Evolutionary conservation across 2,329 filamentous ascomycete species (phyloP), one percentile per base, ranked within the genome.

Genomic region (Cladosporium sp.): DNA sequence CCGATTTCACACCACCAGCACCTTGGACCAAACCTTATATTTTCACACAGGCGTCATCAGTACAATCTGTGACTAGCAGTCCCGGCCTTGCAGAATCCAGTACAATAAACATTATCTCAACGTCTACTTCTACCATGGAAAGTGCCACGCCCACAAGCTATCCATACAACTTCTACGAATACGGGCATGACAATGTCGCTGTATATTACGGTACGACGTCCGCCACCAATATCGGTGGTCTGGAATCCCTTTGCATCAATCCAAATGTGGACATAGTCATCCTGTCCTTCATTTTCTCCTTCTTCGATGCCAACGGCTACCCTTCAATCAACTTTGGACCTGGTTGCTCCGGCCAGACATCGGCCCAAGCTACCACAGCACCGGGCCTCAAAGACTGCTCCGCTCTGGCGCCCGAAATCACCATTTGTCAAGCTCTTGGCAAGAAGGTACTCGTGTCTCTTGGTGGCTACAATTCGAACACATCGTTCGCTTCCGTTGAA

Each of bases 181-280:
- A 67, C 47, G 69, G 73, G 7, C 76, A 74, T 48, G 73, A 70
- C 39, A 82, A 83, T 62, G 71, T 83, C 45, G 80, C 74, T n/a
- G 72, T 81, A 49, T 83, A 83, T 69, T 83, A 77, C 73, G 82
- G 82, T 48, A 80, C 83, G 74, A 80, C 81, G 58, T 58, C 67
- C 13, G 57, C 72, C 53, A 80, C 84, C 60, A 68, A 71, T 17
- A 71, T 76, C 15, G 64, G 63, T 28, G 55, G 63, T 19, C 73
- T 84, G n/a, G 68, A 72, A 34, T 71, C 79, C 44, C 79, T 80
- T 62, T 85, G 82, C 68, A 64, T 74, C 39, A 77, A 83, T 53
- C 70, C 74, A 0, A 75, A 72, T 36, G 68, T 82, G 56, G 82
- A 84, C 61, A 79, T 84, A 51, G 80, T 85, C 66, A 79, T 78